Conservation (phyloP, 495 filamentous ascomycete species). For the Bathelium albidoporum region DNA sequence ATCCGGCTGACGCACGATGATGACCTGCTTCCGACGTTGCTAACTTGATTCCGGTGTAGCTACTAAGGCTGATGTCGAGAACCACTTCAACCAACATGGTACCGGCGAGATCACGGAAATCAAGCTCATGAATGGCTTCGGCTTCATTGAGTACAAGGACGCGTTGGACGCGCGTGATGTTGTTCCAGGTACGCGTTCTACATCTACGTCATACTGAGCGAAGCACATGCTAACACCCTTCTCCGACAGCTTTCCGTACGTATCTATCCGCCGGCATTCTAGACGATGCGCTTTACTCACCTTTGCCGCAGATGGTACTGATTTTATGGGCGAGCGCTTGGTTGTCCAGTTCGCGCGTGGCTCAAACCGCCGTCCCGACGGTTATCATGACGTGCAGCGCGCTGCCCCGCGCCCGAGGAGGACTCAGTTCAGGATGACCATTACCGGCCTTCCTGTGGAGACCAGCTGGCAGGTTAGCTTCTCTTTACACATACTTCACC, state of each 20-base stretch:
- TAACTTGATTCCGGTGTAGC: conserved; percentile 46
- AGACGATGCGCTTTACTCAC: not conserved
- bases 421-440: conserved; percentile 91
- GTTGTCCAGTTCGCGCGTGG: conserved; percentile 97
- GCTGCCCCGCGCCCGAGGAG: conserved; percentile 82
- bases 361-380: conserved; percentile 69
- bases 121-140: conserved; percentile 99
- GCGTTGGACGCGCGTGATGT: conserved; percentile 93
- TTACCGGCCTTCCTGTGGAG: conserved; percentile 91
- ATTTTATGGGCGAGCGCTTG: conserved; percentile 93
- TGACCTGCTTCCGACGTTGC: conserved; percentile 15
- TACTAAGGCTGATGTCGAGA: conserved; percentile 92
- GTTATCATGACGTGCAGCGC: conserved; percentile 61
- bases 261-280: conserved; percentile 24
- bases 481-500: conserved; percentile 8
- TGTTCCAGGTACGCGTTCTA: conserved; percentile 67
- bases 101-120: conserved; percentile 96
- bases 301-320: conserved; percentile 67
- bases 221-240: conserved; percentile 22
- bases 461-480: conserved; percentile 99
- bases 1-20: not conserved
- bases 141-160: conserved; percentile 99
- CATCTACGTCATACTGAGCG: not conserved
- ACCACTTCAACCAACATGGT: conserved; percentile 89
- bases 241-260: conserved; percentile 38